Evolutionary conservation across 2,329 filamentous ascomycete species (phyloP).

Genomic region (Colletotrichum cuscutae): DNA sequence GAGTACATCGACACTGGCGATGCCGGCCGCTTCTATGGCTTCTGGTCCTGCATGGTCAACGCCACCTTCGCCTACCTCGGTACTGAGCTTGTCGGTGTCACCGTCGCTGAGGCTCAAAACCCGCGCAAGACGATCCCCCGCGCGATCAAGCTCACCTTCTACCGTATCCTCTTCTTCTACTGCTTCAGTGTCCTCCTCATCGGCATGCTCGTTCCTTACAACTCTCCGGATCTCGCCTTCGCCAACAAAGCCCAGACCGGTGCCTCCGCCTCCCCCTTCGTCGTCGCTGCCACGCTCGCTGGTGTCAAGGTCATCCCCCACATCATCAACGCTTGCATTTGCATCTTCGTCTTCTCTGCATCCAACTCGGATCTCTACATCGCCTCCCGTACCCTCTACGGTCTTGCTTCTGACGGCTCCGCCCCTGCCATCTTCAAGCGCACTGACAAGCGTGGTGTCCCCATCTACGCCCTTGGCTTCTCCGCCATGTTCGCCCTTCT

Average conservation of each 20-base stretch:
- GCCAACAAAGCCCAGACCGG: slow-evolving; percentile 59
- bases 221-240: slow-evolving; percentile 68
- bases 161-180: slow-evolving; percentile 85
- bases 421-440: slow-evolving; percentile 78
- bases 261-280: slow-evolving; percentile 77
- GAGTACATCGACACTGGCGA: slow-evolving; percentile 53
- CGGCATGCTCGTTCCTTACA: slow-evolving; percentile 81
- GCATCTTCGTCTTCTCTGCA: slow-evolving; percentile 81
- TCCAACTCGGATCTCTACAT: slow-evolving; percentile 84
- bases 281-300: slow-evolving; percentile 75
- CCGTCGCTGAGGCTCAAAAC: slow-evolving; percentile 83
- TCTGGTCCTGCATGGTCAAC: slow-evolving; percentile 79
- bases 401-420: slow-evolving; percentile 76
- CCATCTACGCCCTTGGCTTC: slow-evolving; percentile 71
- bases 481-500: slow-evolving; percentile 72
- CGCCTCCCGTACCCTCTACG: slow-evolving; percentile 77
- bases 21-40: slow-evolving; percentile 66
- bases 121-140: slow-evolving; percentile 80
- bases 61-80: slow-evolving; percentile 84
- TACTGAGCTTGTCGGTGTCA: slow-evolving; percentile 81
- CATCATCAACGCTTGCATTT: slow-evolving; percentile 79
- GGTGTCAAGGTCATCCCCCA: slow-evolving; percentile 71
- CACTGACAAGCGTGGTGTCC: slow-evolving; percentile 78
- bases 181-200: slow-evolving; percentile 77
- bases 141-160: slow-evolving; percentile 84